A percentile compares a stretch with the other conserved stretches of the same genome.
These are phyloP conservation scores for Hypholoma fasciculare DNA, from an alignment of 768 basidiomycete species.

Conservation along the genomic window DNA sequence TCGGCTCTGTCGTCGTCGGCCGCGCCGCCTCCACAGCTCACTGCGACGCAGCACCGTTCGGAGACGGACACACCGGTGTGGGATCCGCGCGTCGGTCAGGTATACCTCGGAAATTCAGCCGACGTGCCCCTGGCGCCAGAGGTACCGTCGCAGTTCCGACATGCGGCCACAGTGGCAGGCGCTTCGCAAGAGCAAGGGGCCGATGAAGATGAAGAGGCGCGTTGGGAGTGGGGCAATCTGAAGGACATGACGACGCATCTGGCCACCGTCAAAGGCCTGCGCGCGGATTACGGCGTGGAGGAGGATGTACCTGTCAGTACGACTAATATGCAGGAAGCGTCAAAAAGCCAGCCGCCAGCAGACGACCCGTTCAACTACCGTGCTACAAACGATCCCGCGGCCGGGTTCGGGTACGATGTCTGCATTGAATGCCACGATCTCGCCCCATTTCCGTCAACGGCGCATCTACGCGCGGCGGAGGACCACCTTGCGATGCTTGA, in stretches of 20 bases:
- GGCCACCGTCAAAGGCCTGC: constrained; percentile 16
- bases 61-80: constrained; percentile 34
- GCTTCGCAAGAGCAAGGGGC: not conserved
- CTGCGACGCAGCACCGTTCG: constrained; percentile 11
- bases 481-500: constrained; percentile 73
- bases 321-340: not conserved
- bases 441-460: constrained; percentile 69
- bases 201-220: constrained; percentile 12
- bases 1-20: constrained; percentile 1
- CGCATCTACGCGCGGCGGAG: constrained; percentile 72
- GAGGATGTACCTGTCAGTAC: constrained; percentile 2
- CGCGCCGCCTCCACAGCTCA: not conserved
- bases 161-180: constrained; percentile 18
- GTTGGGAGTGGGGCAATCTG: constrained; percentile 13
- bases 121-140: constrained; percentile 64
- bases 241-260: constrained; percentile 18
- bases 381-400: constrained; percentile 40
- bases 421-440: constrained; percentile 88
- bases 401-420: constrained; percentile 76
- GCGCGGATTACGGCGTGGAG: constrained; percentile 12
- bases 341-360: constrained; percentile 4
- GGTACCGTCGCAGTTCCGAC: constrained; percentile 23
- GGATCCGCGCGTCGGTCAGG: constrained; percentile 62
- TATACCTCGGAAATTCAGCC: constrained; percentile 80
- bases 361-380: constrained; percentile 45